Evolutionary conservation across 345 rosid species (phyloP).

Genomic region (Populus tremula): DNA sequence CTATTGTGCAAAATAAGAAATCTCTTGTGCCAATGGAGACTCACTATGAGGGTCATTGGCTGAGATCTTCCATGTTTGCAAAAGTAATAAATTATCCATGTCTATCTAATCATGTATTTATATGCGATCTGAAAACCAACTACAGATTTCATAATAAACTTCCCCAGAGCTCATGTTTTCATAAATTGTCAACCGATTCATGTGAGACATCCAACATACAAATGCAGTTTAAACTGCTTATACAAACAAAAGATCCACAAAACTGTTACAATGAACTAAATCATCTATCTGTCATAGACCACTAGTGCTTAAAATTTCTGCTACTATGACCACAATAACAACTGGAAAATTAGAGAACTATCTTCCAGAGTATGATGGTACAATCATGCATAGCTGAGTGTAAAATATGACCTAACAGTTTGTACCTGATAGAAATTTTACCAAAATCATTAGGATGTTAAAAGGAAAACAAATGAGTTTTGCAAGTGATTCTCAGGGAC

Average conservation of each 20-base stretch:
- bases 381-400: not conserved
- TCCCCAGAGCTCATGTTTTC: not conserved
- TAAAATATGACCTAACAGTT: not conserved
- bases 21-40: not conserved
- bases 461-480: not conserved
- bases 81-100: no score
- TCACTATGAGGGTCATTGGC: not conserved
- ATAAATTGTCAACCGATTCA: not conserved
- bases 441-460: not conserved
- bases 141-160: not conserved
- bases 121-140: not conserved
- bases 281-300: not conserved
- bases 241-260: not conserved
- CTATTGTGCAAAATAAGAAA: not conserved
- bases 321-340: not conserved
- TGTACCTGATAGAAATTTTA: not conserved
- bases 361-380: not conserved
- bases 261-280: not conserved
- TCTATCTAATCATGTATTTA: not conserved
- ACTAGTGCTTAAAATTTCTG: not conserved
- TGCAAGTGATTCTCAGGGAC: conserved; percentile 9
- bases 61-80: not conserved
- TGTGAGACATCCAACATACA: not conserved
- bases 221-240: not conserved
- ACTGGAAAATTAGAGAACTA: not conserved